Conservation (phyloP, 2,329 filamentous ascomycete genomes). For the Xylariaceae sp. region DNA sequence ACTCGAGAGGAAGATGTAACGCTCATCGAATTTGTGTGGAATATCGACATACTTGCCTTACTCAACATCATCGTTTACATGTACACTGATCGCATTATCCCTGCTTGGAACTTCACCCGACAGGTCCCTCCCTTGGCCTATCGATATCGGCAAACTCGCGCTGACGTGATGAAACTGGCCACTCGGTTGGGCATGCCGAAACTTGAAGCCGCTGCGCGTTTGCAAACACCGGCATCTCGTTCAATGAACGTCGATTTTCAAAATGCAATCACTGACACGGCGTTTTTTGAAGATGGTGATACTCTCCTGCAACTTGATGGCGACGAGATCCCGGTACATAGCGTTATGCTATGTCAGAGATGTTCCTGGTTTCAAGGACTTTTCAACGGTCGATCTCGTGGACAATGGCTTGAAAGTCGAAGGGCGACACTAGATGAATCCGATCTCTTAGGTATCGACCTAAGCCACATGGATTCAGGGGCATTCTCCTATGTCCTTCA, state of each 20-base stretch:
- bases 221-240: slow-evolving; percentile 62
- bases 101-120: slow-evolving; percentile 78
- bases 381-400: slow-evolving; percentile 80
- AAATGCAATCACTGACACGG: slow-evolving; percentile 59
- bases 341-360: slow-evolving; percentile 69
- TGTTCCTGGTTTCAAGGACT: slow-evolving; percentile 91
- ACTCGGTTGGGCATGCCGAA: slow-evolving; percentile 62
- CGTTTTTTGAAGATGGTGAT: slow-evolving; percentile 76
- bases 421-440: slow-evolving; percentile 43
- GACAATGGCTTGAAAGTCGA: slow-evolving; percentile 74
- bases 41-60: slow-evolving; percentile 70
- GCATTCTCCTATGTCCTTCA: slow-evolving; percentile 75
- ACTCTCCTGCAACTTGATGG: slow-evolving; percentile 72
- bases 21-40: slow-evolving; percentile 58
- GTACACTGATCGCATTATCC: slow-evolving; percentile 74
- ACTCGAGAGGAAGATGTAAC: slow-evolving; percentile 46
- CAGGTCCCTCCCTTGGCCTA: slow-evolving; percentile 60
- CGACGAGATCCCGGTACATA: slow-evolving; percentile 68
- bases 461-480: slow-evolving; percentile 69
- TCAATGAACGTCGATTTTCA: slow-evolving; percentile 66
- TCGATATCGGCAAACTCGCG: slow-evolving; percentile 73
- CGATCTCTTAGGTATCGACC: slow-evolving; percentile 63
- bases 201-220: slow-evolving; percentile 70
- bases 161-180: slow-evolving; percentile 83
- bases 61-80: slow-evolving; percentile 74